Evolutionary conservation across 768 basidiomycete species (phyloP), one percentile per base, ranked within the genome.

Genomic region (Amanita rubescens): DNA sequence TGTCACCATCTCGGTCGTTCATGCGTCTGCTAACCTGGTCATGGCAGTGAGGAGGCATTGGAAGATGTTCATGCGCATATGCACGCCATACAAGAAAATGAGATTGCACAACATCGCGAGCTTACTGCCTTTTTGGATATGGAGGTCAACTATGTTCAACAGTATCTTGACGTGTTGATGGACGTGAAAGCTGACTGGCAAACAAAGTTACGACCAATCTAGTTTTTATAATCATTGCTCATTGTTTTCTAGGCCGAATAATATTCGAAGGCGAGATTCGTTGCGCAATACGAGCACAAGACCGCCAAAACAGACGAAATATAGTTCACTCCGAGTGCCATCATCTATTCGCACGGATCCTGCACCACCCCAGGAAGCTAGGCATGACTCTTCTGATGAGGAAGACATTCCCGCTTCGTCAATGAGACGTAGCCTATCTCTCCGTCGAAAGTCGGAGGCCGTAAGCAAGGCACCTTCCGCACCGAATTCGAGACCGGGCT

Each of bases 1-100:
- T 66, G 55, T 57, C 37, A 49, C 25, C 44, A 24, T 49, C 37
- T 2, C 43, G 24, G 25, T 34, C 52, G 48, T n/a, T 3, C 1
- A 47, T 49, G 24, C 19, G 15, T 15, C 30, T 46, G 11, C 34
- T 51, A 25, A 37, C 12, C 12, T 45, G 44, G 35, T 17, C 58
- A 27, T 51, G 52, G 15, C 53, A 94, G 93, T 59, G 91, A 95
- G 53, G 92, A 96, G 67, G 85, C 86, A 0, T 78, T 82, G 8
- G 87, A 93, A 63, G 90, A 94, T 57, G 79, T 94, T 0, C 85
- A 82, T n/a, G 76, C 76, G 2, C 81, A 87, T 34, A 90, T 94
- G 77, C 78, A 80, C 47, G 76, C 75, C 0, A 86, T 96, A 45
- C 88, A 91, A 62, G 85, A 90, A 57, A 82, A 84, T 49, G 92